Percentiles rank a stretch among this genome's conserved stretches.
phyloP scores from a whole-genome alignment of 331 rosid genomes.

The Malus hybrid region DNA sequence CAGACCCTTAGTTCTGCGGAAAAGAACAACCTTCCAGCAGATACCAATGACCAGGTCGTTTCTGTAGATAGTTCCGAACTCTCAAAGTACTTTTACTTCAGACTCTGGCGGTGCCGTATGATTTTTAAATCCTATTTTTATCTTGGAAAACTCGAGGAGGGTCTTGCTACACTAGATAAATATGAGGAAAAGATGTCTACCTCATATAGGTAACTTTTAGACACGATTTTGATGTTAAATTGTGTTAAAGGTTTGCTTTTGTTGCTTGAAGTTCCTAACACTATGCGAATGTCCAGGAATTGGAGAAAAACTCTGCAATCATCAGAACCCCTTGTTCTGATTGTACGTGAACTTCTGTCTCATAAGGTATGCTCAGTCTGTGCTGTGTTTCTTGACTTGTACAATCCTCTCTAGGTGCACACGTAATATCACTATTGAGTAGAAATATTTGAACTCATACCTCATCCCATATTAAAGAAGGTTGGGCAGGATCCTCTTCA shows the following conservation, averaged over 20 bases:
- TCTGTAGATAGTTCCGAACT: slow-evolving; percentile 38
- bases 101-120: slow-evolving; percentile 76
- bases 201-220: slow-evolving; percentile 42
- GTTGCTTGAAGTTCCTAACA: slow-evolving; percentile 19
- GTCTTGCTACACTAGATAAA: slow-evolving; percentile 67
- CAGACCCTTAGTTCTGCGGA: slow-evolving; percentile 72
- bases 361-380: slow-evolving; percentile 55
- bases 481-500: not conserved
- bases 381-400: not conserved
- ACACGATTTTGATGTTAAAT: not conserved
- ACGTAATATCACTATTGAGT: not conserved
- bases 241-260: not conserved
- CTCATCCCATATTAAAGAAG: not conserved
- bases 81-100: slow-evolving; percentile 44
- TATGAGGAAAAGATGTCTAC: slow-evolving; percentile 49
- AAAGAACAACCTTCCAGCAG: slow-evolving; percentile 48
- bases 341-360: slow-evolving; percentile 51
- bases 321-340: slow-evolving; percentile 55
- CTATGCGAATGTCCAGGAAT: slow-evolving; percentile 45
- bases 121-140: slow-evolving; percentile 62
- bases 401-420: not conserved
- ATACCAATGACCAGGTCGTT: slow-evolving; percentile 23
- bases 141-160: slow-evolving; percentile 85
- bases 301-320: slow-evolving; percentile 62
- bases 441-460: not conserved